Evolutionary conservation across 2,329 filamentous ascomycete genomes (phyloP).

Genomic region (Paraphaeosphaeria minitans): DNA sequence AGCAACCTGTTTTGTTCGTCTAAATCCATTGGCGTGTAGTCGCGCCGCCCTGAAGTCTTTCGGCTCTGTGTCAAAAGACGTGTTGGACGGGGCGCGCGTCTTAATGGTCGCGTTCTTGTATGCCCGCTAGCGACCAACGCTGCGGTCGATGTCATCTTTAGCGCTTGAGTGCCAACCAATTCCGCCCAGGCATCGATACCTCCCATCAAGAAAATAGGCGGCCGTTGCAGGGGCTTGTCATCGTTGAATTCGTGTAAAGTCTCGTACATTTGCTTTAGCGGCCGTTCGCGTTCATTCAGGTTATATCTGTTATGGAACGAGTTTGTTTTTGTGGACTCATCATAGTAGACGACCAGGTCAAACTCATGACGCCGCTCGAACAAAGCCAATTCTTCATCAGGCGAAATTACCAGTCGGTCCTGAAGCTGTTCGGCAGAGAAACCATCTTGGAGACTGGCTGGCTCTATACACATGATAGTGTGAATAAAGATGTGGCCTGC

Average conservation of each 20-base stretch:
- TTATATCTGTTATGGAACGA: slow-evolving; percentile 60
- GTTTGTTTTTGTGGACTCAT: slow-evolving; percentile 67
- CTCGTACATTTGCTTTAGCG: slow-evolving; percentile 75
- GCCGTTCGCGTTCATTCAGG: slow-evolving; percentile 47
- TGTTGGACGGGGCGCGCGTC: slow-evolving; percentile 57
- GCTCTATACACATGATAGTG: slow-evolving; percentile 88
- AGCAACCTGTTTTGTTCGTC: slow-evolving; percentile 85
- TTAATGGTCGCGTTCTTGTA: slow-evolving; percentile 54
- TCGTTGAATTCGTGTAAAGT: slow-evolving; percentile 85
- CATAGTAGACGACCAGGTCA: slow-evolving; percentile 90
- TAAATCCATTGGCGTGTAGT: slow-evolving; percentile 73
- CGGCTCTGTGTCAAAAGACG: slow-evolving; percentile 62
- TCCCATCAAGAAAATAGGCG: slow-evolving; percentile 78
- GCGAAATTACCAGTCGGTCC: slow-evolving; percentile 73
- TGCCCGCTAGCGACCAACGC: slow-evolving; percentile 55
- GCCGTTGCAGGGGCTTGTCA: slow-evolving; percentile 71
- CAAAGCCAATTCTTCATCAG: slow-evolving; percentile 73
- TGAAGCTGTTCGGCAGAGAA: slow-evolving; percentile 67
- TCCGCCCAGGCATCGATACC: slow-evolving; percentile 87
- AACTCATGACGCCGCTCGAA: slow-evolving; percentile 77
- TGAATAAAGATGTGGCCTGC: slow-evolving; percentile 85
- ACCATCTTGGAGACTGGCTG: slow-evolving; percentile 72
- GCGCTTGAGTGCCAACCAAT: slow-evolving; percentile 72
- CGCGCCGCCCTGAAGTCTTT: slow-evolving; percentile 52
- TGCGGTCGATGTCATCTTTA: slow-evolving; percentile 62